These are phyloP conservation scores for Davidsoniella neocaledoniae DNA, from an alignment of 2,329 filamentous ascomycete genomes.

Conservation along the genomic window DNA sequence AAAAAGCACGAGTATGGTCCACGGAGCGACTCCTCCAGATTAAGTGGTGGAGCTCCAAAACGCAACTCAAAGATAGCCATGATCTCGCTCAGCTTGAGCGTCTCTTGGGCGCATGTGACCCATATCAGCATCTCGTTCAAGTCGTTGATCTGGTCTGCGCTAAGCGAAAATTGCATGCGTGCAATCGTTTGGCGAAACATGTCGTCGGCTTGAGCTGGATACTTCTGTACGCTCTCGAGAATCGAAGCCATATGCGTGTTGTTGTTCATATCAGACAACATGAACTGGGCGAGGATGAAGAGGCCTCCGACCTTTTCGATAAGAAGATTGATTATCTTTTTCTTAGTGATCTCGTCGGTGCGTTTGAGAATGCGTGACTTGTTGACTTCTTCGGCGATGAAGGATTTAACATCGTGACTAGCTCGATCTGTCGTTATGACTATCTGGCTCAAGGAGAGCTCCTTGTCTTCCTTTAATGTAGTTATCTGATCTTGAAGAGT, in stretches of 20 bases:
- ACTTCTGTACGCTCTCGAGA: constrained; percentile 26
- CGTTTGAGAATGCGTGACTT: constrained; percentile 23
- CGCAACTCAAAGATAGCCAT: constrained; percentile 27
- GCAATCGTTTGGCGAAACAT: constrained; percentile 26
- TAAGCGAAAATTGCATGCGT: constrained; percentile 24
- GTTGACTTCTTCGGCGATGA: constrained; percentile 25
- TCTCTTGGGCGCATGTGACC: constrained; percentile 28
- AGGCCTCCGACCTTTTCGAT: constrained; percentile 27
- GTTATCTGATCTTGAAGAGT: constrained; percentile 25
- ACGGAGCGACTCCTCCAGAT: constrained; percentile 26
- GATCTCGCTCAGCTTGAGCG: constrained; percentile 27
- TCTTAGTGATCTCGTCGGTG: constrained; percentile 19
- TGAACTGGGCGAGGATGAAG: constrained; percentile 33
- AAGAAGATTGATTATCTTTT: constrained; percentile 24
- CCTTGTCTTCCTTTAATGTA: constrained; percentile 20
- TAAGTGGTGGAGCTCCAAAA: constrained; percentile 25
- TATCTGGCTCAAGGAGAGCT: constrained; percentile 22
- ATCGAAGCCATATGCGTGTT: constrained; percentile 29
- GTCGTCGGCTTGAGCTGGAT: constrained; percentile 28
- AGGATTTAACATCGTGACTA: constrained; percentile 24
- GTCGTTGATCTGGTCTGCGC: constrained; percentile 23
- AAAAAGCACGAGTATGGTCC: constrained; percentile 31
- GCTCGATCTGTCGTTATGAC: constrained; percentile 28
- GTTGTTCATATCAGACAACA: constrained; percentile 31
- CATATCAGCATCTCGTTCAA: constrained; percentile 31